Percentiles rank a stretch among this genome's conserved stretches.
Evolutionary conservation across 208 protist species (phyloP).

Genomic region (Crithidia mellificae): DNA sequence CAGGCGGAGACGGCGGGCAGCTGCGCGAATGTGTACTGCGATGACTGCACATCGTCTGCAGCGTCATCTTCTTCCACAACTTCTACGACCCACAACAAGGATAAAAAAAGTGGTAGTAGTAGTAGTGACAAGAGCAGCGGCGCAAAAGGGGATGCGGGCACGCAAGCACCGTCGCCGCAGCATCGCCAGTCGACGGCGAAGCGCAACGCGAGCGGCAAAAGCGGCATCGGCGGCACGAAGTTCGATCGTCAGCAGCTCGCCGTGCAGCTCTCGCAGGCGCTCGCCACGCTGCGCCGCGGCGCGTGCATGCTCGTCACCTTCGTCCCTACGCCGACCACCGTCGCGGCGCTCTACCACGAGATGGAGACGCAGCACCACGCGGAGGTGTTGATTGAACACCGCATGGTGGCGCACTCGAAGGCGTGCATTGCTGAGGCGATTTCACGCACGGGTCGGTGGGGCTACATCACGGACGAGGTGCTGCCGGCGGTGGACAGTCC

Average conservation of each 20-base stretch:
- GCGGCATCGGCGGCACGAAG: constrained; percentile 8
- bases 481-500: constrained; percentile 62
- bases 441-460: constrained; percentile 52
- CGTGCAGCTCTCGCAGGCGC: constrained; percentile 44
- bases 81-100: too few relatives aligned
- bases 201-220: too few relatives aligned
- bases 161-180: too few relatives aligned
- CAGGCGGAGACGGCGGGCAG: constrained; percentile 8
- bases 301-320: constrained; percentile 59
- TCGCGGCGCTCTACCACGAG: constrained; percentile 43
- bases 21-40: constrained; percentile 4
- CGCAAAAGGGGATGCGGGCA: not conserved
- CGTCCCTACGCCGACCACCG: constrained; percentile 43
- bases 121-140: not conserved
- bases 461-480: constrained; percentile 71
- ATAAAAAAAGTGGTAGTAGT: too few relatives aligned
- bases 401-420: constrained; percentile 41
- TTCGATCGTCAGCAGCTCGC: constrained; percentile 29
- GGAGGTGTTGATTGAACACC: constrained; percentile 46
- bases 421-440: constrained; percentile 59
- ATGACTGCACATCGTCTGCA: too few relatives aligned
- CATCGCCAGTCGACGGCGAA: too few relatives aligned
- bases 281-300: constrained; percentile 42
- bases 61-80: too few relatives aligned
- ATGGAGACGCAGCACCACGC: constrained; percentile 40